phyloP scores from a whole-genome alignment of 2,329 filamentous ascomycete genomes.

The Aspergillus cejpii region DNA sequence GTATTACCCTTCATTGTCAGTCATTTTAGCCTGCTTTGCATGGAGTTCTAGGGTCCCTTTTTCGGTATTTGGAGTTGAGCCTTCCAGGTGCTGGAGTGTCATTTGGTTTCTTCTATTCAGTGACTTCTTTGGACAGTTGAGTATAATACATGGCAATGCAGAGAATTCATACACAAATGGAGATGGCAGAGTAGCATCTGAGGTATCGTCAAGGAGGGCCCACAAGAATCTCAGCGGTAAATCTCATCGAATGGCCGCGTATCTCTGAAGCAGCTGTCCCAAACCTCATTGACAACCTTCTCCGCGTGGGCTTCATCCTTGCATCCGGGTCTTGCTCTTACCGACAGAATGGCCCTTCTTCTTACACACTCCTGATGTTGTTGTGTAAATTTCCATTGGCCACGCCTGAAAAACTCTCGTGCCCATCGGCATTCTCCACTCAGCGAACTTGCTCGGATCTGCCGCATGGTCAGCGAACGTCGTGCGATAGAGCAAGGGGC shows the following conservation, averaged over 20 bases:
- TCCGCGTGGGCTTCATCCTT: conserved; percentile 80
- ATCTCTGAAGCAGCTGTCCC: conserved; percentile 93
- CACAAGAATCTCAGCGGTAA: conserved; percentile 53
- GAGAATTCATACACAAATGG: not conserved
- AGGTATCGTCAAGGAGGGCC: conserved; percentile 1
- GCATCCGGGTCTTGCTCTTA: conserved; percentile 70
- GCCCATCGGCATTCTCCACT: conserved; percentile 91
- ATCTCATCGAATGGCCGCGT: conserved; percentile 96
- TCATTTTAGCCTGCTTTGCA: conserved; percentile 7
- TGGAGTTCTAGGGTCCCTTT: conserved; percentile 14
- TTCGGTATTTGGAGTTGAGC: not conserved
- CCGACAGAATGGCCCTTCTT: conserved; percentile 68
- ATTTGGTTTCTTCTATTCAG: conserved; percentile 1
- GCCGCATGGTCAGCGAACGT: conserved; percentile 11
- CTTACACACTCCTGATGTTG: conserved; percentile 93
- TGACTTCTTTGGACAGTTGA: not conserved
- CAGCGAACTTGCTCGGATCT: conserved; percentile 89
- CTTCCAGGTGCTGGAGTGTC: conserved; percentile 4
- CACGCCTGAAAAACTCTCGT: conserved; percentile 74
- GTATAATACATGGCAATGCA: conserved; percentile 11
- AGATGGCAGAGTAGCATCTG: not conserved
- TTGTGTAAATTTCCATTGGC: conserved; percentile 81
- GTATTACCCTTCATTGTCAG: conserved; percentile 7
- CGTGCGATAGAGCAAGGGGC: not conserved
- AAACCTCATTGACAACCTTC: conserved; percentile 92